Evolutionary conservation across 1,284 basidiomycete species (phyloP).

Genomic region (Puccinia sorghi): DNA sequence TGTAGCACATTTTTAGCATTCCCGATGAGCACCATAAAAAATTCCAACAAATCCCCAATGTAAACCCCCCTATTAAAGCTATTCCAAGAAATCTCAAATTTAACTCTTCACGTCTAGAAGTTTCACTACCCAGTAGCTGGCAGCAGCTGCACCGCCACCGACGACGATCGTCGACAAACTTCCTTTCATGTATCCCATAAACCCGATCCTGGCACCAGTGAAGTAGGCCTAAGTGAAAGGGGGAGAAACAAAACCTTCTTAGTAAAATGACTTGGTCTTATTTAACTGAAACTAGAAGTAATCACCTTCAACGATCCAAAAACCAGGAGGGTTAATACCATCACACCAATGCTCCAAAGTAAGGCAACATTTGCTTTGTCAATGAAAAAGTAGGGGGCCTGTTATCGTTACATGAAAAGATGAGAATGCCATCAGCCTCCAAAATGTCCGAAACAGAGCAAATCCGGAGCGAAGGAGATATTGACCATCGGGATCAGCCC

Average conservation of each 20-base stretch:
- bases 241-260: not conserved
- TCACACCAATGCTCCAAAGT: conserved; percentile 34
- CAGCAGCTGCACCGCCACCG: conserved; percentile 39
- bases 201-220: conserved; percentile 41
- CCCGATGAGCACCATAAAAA: too few relatives aligned
- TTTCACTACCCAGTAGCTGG: conserved; percentile 35
- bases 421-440: not conserved
- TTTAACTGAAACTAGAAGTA: not conserved
- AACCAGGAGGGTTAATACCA: conserved; percentile 27
- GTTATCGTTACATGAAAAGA: conserved; percentile 59
- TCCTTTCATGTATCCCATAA: conserved; percentile 35
- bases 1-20: too few relatives aligned
- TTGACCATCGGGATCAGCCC: conserved; percentile 66
- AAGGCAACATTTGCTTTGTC: conserved; percentile 60
- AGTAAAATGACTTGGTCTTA: not conserved
- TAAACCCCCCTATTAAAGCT: too few relatives aligned
- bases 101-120: conserved; percentile 14
- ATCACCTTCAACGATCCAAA: conserved; percentile 38
- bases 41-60: too few relatives aligned
- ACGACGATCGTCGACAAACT: conserved; percentile 37
- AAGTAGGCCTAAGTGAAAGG: conserved; percentile 26
- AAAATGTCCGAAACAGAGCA: not conserved
- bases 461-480: not conserved
- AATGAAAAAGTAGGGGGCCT: conserved; percentile 84
- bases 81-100: not conserved